Percentiles rank a stretch among this genome's conserved stretches.
Conservation (phyloP, 1,284 basidiomycete species). For the Marasmius tenuissimus region DNA sequence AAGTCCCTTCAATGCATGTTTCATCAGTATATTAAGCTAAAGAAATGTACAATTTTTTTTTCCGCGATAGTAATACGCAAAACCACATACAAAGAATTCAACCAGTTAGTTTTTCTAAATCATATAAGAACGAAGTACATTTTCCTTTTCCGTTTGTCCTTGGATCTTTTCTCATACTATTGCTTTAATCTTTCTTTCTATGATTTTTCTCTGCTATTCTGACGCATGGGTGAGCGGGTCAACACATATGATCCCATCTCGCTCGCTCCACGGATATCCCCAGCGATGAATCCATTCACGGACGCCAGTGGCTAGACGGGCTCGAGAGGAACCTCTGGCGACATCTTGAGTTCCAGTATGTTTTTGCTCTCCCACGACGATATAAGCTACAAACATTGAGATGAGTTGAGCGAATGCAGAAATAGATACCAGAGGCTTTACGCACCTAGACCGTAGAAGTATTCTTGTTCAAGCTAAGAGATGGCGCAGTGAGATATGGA, state of each 20-base stretch:
- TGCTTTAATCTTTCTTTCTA: conserved; percentile 7
- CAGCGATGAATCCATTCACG: conserved; percentile 89
- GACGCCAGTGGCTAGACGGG: conserved; percentile 80
- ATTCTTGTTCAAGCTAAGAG: conserved; percentile 77
- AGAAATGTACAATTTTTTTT: not conserved
- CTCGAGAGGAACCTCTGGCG: conserved; percentile 77
- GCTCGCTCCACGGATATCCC: conserved; percentile 96
- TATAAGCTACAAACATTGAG: conserved; percentile 56
- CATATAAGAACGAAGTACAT: not conserved
- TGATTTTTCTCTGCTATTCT: conserved; percentile 29
- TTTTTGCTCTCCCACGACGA: conserved; percentile 94
- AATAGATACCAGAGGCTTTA: conserved; percentile 9
- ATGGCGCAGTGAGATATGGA: conserved; percentile 6
- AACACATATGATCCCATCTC: conserved; percentile 86
- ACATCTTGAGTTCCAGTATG: conserved; percentile 89
- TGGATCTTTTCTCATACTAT: not conserved
- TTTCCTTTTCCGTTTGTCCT: conserved; percentile 2
- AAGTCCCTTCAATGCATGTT: not conserved
- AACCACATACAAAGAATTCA: not conserved
- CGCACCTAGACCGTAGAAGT: conserved; percentile 81
- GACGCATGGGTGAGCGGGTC: conserved; percentile 77
- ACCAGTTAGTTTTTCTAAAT: not conserved
- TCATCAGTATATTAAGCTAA: not conserved
- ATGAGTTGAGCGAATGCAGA: conserved; percentile 10
- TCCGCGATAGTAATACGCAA: not conserved